Evolutionary conservation across 805 yeast species (phyloP).

Genomic region (Ogataea henricii): DNA sequence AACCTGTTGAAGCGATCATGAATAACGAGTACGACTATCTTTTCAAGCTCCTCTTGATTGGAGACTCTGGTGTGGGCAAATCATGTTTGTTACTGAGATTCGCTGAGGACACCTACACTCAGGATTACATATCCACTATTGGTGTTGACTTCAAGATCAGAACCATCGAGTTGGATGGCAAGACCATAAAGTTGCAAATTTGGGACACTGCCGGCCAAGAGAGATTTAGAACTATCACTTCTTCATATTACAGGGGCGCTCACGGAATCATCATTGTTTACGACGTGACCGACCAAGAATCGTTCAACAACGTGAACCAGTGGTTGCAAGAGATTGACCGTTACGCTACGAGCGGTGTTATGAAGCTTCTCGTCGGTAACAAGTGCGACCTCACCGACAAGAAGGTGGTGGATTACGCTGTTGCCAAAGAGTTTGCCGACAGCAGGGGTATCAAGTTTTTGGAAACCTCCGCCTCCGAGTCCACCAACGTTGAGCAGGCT

Average conservation of each 20-base stretch:
- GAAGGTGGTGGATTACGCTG: conserved; percentile 93
- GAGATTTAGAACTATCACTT: conserved; percentile 95
- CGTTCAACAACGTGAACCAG: conserved; percentile 93
- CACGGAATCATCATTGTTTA: conserved; percentile 98
- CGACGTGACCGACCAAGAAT: conserved; percentile 96
- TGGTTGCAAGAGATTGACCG: conserved; percentile 99
- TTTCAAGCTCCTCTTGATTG: conserved; percentile 91
- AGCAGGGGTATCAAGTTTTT: conserved; percentile 90
- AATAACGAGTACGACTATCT: conserved; percentile 97
- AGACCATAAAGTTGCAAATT: conserved; percentile 94
- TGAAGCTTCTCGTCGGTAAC: conserved; percentile 94
- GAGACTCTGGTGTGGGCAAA: conserved; percentile 98
- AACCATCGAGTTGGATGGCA: conserved; percentile 92
- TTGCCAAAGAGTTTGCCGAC: conserved; percentile 97
- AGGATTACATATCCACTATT: conserved; percentile 94
- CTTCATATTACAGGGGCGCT: conserved; percentile 97
- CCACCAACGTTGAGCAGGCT: conserved; percentile 97
- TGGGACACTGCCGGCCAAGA: conserved; percentile 99
- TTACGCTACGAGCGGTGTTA: conserved; percentile 96
- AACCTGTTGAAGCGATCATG: conserved; percentile 44
- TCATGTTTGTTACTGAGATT: conserved; percentile 92
- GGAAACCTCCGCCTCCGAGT: conserved; percentile 93
- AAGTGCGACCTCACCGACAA: conserved; percentile 93
- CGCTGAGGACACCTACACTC: conserved; percentile 96
- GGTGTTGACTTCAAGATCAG: conserved; percentile 94